Conservation (phyloP, 2,329 filamentous ascomycete genomes). For the Neonectria coccinea region DNA sequence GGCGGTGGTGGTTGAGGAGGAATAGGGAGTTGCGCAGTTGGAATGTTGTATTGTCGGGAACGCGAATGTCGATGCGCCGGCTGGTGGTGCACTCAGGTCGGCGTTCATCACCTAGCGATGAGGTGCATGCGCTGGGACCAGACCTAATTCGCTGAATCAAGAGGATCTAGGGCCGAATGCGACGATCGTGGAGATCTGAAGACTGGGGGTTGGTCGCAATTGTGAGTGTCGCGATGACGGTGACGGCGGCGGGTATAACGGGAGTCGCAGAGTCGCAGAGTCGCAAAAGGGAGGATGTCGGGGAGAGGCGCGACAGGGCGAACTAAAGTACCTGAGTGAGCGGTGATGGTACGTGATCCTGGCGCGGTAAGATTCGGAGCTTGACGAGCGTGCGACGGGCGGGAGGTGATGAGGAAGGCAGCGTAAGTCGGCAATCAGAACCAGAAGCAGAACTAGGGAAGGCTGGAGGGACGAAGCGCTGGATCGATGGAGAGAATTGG, state of each 20-base stretch:
- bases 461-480: slow-evolving; percentile 11
- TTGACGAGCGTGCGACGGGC: slow-evolving; percentile 9
- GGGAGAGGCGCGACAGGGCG: slow-evolving; percentile 23
- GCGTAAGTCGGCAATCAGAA: not conserved
- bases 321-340: slow-evolving; percentile 18
- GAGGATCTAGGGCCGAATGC: slow-evolving; percentile 36
- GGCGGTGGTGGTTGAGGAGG: slow-evolving; percentile 41
- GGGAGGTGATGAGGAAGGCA: slow-evolving; percentile 9
- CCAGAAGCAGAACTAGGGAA: not conserved
- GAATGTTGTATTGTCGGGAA: slow-evolving; percentile 41
- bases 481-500: slow-evolving; percentile 15
- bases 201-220: slow-evolving; percentile 34
- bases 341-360: slow-evolving; percentile 23
- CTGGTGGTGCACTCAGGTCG: slow-evolving; percentile 38
- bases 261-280: slow-evolving; percentile 19
- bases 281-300: slow-evolving; percentile 1
- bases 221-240: slow-evolving; percentile 31
- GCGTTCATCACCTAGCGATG: slow-evolving; percentile 48
- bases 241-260: slow-evolving; percentile 19
- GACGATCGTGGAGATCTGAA: slow-evolving; percentile 39
- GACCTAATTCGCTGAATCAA: slow-evolving; percentile 35
- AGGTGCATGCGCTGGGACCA: slow-evolving; percentile 45
- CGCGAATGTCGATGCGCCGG: slow-evolving; percentile 43
- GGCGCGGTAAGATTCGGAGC: slow-evolving; percentile 16
- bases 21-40: slow-evolving; percentile 50